phyloP scores from a whole-genome alignment of 2,329 filamentous ascomycete genomes.

The Microsporum ferrugineum region DNA sequence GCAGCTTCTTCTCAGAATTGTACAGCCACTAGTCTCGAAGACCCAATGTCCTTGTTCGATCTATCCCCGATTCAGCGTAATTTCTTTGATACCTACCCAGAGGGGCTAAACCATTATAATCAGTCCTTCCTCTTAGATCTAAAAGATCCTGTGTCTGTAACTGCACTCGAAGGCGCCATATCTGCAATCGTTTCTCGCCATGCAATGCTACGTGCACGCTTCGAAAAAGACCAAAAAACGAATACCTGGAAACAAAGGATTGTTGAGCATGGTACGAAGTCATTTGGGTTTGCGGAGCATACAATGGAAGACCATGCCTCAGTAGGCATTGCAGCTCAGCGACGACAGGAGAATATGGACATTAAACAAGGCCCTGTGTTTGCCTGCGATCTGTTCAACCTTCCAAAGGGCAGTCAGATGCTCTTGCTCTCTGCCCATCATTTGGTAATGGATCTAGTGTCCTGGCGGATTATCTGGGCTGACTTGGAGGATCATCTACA shows the following conservation, averaged over 20 bases:
- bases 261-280: constrained; percentile 9
- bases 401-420: not conserved
- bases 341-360: constrained; percentile 22
- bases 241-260: constrained; percentile 14
- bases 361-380: constrained; percentile 18
- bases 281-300: constrained; percentile 23
- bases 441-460: constrained; percentile 17
- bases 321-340: constrained; percentile 16
- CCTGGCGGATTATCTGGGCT: constrained; percentile 16
- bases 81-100: constrained; percentile 21
- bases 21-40: constrained; percentile 1
- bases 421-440: constrained; percentile 14
- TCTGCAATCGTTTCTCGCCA: constrained; percentile 8
- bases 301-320: constrained; percentile 10
- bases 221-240: constrained; percentile 8
- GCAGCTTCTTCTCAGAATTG: not conserved
- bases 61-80: constrained; percentile 30
- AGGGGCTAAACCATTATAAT: constrained; percentile 13
- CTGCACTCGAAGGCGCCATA: constrained; percentile 7
- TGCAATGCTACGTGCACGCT: constrained; percentile 17
- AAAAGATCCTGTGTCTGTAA: not conserved
- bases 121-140: constrained; percentile 13
- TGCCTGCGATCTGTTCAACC: constrained; percentile 1
- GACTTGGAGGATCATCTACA: constrained; percentile 20
- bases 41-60: constrained; percentile 17